Evolutionary conservation across 306 rosid genomes (phyloP), one percentile per base, ranked within the genome.

Genomic region (Oxytropis ochrocephala): DNA sequence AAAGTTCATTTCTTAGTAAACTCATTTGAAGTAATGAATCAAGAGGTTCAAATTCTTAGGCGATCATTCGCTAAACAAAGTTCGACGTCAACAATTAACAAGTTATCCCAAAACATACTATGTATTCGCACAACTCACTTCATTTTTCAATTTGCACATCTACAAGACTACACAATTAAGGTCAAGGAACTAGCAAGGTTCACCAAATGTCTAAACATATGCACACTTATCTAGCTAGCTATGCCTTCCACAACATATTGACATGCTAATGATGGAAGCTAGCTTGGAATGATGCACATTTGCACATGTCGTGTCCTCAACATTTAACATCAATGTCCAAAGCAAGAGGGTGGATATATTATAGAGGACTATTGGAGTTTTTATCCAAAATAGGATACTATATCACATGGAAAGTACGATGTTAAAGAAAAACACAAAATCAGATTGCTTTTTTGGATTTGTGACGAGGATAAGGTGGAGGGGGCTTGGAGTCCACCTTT

Each of bases 241-340:
- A 50, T 53, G 60, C 72, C 75, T 49, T 62, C 41, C 6, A 65
- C 61, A 42, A 10, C 71, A 80, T 46, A 62, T 64, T 39, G 75
- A 65, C 67, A 57, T 67, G 67, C 67, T 67, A 73, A 81, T 72
- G 82, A 72, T 76, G 51, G 67, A 67, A 48, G 62, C 54, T 43
- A 24, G 32, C 54, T 43, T 54, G 12, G 64, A 49, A 48, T 67
- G 14, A 62, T 52, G 69, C 43, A 38, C 9, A 24, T 1, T 24
- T 24, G 29, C 79, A 76, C 85, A 72, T 81, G 81, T 13, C 49
- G 24, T 76, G 84, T 76, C 75, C 52, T 38, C 58, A 76, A 29
- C 64, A 50, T 69, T 42, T 54, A 53, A 62, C 16, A 60, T 49
- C 46, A 42, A 12, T 19, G 60, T 33, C 53, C 11, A 46, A 59